Base-by-base conservation (phyloP, 352 stramenopile species). In the Phytopythium aichiense region DNA sequence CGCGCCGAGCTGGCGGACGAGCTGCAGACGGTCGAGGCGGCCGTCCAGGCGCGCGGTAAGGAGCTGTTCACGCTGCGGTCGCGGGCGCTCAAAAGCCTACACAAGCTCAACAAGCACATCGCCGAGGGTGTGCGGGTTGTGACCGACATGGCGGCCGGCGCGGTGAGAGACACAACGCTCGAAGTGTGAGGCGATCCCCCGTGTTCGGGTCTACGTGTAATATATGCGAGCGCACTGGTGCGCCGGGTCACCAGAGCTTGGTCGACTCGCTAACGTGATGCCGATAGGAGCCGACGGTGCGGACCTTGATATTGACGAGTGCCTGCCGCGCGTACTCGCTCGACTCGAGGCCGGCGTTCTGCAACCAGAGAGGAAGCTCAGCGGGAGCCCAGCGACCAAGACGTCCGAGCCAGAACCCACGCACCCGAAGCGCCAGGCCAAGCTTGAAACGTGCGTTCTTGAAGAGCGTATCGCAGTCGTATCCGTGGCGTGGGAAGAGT, bases 381-480 rank as follows among this genome's bases (percentile, higher is more conserved):
- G 46, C 25, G 9, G 5, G 4, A 9, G 16, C 11, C 13, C 22
- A 11, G 4, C 46, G 18, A 12, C 11, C 6, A 12, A 35, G 25
- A 7, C 16, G 16, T 57, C 7, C 12, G 42, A 35, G n/a, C 35
- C 20, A 60, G 22, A 18, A 48, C 5, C 4, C 25, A 22, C 68
- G 13, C 66, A 88, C 79, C 37, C 81, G 81, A 12, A 93, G 71
- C 25, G 84, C 84, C 15, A 93, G 68, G 0, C 84, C 84, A 16
- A 93, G 74, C 56, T 89, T 89, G 61, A 93, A 93, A 7, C 81
- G 74, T n/a, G 84, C 84, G 35, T 91, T 89, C 63, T 87, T 88
- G 68, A 93, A 93, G 1, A 93, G 74, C 42, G 70, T 91, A 23
- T 88, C 76, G 43, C 70, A 85, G 64, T 91, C 84, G 53, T 93